Base-by-base conservation (phyloP, 257 asterid species). In the Solanum piurae region DNA sequence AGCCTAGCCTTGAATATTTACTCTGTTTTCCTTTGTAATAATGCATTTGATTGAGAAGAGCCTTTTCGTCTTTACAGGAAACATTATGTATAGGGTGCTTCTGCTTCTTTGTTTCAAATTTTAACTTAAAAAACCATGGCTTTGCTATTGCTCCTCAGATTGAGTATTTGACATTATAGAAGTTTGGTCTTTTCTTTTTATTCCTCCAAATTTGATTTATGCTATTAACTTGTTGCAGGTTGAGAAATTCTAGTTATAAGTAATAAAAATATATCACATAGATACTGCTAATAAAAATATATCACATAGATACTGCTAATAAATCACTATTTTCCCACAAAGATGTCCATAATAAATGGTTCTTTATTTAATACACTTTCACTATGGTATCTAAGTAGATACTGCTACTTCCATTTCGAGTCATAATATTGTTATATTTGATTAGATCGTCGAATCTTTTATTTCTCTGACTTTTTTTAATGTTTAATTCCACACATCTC, bases 81-180 rank as follows among this genome's bases (percentile, higher is more conserved):
- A 55, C 71, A 62, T 87, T 89, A 68, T 93, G 92, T 93, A 87
- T 90, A 92, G 92, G 89, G 88, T 91, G 92, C 52, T 89, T 87
- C 89, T 87, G 86, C 90, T 27, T 73, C 69, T 23, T 88, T 60
- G 52, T 82, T 82, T 46, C 86, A 29, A 82, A 71, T 71, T 86
- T 86, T 73, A 72, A 60, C 84, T 38, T 86, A 1, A 27, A 46
- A 49, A 86, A 46, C 64, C 55, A 12, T 82, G 71, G 86, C 86
- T 49, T 82, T 49, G 84, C 42, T 71, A n/a, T 74, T 62, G 71
- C 75, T 44, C 55, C 83, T 16, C 83, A 86, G 42, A 49, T 34
- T 73, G 69, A 42, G 73, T 75, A 71, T 49, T 72, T 86, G 84
- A 86, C 62, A 62, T 73, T 73, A 49, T 58, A 58, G 74, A 52